Conservation (phyloP, 1,284 basidiomycete species). For the Chondrostereum purpureum region DNA sequence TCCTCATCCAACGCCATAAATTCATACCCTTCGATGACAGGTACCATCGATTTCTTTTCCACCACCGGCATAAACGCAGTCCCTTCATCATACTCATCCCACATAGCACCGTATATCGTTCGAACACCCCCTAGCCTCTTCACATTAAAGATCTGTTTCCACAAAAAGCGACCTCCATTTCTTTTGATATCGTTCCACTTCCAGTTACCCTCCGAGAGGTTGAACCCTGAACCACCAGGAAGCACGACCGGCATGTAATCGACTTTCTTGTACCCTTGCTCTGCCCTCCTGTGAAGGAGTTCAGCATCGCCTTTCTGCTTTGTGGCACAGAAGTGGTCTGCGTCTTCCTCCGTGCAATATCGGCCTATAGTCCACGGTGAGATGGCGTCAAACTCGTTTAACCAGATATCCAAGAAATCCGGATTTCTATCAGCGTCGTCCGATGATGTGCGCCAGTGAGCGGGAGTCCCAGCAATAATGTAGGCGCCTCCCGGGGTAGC, state of each 20-base stretch:
- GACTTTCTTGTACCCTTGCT: conserved; percentile 42
- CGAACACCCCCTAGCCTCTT: conserved; percentile 48
- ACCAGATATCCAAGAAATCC: conserved; percentile 57
- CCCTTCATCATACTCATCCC: conserved; percentile 83
- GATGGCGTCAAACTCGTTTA: conserved; percentile 68
- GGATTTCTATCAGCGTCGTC: conserved; percentile 62
- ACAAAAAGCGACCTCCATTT: conserved; percentile 65
- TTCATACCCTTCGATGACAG: conserved; percentile 44
- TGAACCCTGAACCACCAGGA: conserved; percentile 70
- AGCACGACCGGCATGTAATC: conserved; percentile 72
- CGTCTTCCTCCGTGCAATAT: conserved; percentile 48
- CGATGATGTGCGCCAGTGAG: conserved; percentile 62
- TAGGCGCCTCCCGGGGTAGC: conserved; percentile 67
- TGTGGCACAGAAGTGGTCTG: conserved; percentile 51
- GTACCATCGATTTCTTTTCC: conserved; percentile 47
- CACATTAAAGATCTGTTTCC: conserved; percentile 67
- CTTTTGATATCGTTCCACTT: conserved; percentile 59
- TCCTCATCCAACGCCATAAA: conserved; percentile 70
- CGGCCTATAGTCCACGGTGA: conserved; percentile 73
- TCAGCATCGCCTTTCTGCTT: conserved; percentile 59
- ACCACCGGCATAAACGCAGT: conserved; percentile 70
- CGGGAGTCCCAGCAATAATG: conserved; percentile 59
- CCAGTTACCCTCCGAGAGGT: conserved; percentile 63
- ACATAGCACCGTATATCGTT: conserved; percentile 76
- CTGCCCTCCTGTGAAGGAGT: conserved; percentile 43